Percentiles rank a stretch among this genome's conserved stretches.
These are phyloP conservation scores for Aspergillus novoparasiticus DNA, from an alignment of 2,329 filamentous ascomycete genomes.

Conservation along the genomic window DNA sequence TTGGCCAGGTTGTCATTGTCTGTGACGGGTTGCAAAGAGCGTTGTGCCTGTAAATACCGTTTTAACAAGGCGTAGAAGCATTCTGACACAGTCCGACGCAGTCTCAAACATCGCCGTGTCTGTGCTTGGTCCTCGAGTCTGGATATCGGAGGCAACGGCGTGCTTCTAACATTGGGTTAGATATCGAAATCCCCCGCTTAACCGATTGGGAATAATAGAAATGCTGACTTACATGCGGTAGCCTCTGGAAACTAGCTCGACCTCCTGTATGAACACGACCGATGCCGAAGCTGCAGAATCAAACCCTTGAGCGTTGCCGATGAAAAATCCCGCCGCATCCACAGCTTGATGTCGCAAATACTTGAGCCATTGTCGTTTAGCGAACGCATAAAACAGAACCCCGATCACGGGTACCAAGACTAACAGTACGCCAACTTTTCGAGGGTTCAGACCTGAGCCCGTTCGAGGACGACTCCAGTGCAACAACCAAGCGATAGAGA, in stretches of 20 bases:
- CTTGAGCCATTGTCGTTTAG: conserved; percentile 79
- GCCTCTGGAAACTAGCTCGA: conserved; percentile 90
- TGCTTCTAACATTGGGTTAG: conserved; percentile 63
- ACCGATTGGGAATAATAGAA: not conserved
- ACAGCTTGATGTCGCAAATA: conserved; percentile 76
- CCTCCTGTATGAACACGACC: conserved; percentile 83
- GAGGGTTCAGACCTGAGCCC: conserved; percentile 45
- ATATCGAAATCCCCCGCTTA: conserved; percentile 18
- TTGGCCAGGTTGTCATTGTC: conserved; percentile 83
- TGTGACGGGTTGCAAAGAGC: conserved; percentile 70
- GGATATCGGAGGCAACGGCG: conserved; percentile 87
- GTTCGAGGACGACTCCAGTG: conserved; percentile 68
- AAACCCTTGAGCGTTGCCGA: conserved; percentile 75
- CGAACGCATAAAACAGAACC: conserved; percentile 68
- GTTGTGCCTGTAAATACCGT: conserved; percentile 70
- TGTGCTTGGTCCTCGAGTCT: conserved; percentile 83
- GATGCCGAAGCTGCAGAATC: conserved; percentile 76
- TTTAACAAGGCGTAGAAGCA: conserved; percentile 71
- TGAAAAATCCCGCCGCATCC: conserved; percentile 67
- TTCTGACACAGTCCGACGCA: conserved; percentile 74
- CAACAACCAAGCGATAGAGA: conserved; percentile 66
- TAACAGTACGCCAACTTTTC: conserved; percentile 42
- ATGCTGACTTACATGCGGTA: conserved; percentile 70
- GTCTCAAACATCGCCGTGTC: conserved; percentile 73
- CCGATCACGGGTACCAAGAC: conserved; percentile 55